phyloP scores from a whole-genome alignment of 306 rosid species.

The Trifolium fragiferum region DNA sequence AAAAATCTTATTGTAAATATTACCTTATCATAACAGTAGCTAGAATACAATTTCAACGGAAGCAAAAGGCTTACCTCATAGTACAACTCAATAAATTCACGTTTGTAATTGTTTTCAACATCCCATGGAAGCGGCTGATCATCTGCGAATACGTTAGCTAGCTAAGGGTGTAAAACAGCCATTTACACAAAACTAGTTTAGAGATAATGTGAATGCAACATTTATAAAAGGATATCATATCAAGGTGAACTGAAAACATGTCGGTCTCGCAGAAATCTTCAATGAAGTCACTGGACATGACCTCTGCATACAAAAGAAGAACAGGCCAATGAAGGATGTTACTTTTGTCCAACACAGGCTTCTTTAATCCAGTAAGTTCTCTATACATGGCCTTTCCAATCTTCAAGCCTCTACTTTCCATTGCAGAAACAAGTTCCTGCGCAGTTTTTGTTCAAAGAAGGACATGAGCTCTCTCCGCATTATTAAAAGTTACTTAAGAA shows the following conservation, averaged over 20 bases:
- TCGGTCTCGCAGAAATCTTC: conserved; percentile 96
- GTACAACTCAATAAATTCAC: conserved; percentile 71
- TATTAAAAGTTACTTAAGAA: not conserved
- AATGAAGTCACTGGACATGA: conserved; percentile 94
- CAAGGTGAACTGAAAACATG: conserved; percentile 85
- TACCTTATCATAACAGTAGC: conserved; percentile 24
- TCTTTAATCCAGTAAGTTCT: conserved; percentile 77
- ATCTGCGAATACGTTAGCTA: conserved; percentile 80
- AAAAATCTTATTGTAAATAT: not conserved
- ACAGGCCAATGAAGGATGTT: conserved; percentile 96
- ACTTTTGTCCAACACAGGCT: conserved; percentile 71
- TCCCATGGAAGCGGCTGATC: conserved; percentile 84
- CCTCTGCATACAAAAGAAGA: conserved; percentile 90
- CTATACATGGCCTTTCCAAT: conserved; percentile 71
- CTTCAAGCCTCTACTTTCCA: conserved; percentile 76
- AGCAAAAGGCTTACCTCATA: conserved; percentile 68
- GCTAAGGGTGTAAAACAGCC: conserved; percentile 59
- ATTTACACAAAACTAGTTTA: conserved; percentile 26
- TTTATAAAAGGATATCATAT: conserved; percentile 82
- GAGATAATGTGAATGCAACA: conserved; percentile 3
- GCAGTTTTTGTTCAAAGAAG: conserved; percentile 39
- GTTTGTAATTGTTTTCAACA: conserved; percentile 67
- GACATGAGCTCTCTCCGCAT: conserved; percentile 28
- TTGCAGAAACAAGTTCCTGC: conserved; percentile 71
- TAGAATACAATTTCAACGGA: conserved; percentile 12